Evolutionary conservation across 805 yeast species (phyloP), one percentile per base, ranked within the genome.

Genomic region (Candida anglica): DNA sequence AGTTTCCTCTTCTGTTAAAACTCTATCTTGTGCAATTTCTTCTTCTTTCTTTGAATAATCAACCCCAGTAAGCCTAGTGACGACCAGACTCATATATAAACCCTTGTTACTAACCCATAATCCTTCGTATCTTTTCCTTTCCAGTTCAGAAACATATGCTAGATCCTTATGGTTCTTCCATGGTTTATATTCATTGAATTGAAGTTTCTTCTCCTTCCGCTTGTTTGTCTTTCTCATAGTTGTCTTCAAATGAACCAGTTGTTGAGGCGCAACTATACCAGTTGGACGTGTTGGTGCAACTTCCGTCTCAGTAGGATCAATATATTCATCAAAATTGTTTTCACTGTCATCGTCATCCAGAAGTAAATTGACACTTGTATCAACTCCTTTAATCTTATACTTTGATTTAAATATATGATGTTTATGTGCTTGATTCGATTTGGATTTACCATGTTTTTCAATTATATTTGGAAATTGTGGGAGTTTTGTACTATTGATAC

Each of bases 51-150:
- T 21, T 3, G 44, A 44, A 28, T 55, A 53, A 34, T 61, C 56
- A 8, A 65, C 49, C 14, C 63, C 68, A 15, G 29, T 41, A 34
- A 56, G 48, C 38, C 48, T 47, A 15, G 56, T 60, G 9, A 57
- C 61, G 6, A 61, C 58, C 2, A 35, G 39, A 23, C 66, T 66
- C 43, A 81, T 54, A 47, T 81, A 81, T 3, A 63, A 50, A 2
- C 93, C 95, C 42, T 76, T 77, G 52, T 93, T 93, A 21, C 95
- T 79, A 0, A 83, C 95, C 96, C 96, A 93, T 11, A 93, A 74
- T 17, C 95, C 94, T 56, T 89, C 97, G 56, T 91, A 93, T 24
- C 98, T 61, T 52, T 88, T 88, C 39, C 86, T 71, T 53, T 93
- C 98, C 28, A 66, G 71, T 28, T 75, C 79, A 1, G 74, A 67